These are phyloP conservation scores for Cutaneotrichosporon spelunceum DNA, from an alignment of 1,284 basidiomycete genomes.

Conservation along the genomic window DNA sequence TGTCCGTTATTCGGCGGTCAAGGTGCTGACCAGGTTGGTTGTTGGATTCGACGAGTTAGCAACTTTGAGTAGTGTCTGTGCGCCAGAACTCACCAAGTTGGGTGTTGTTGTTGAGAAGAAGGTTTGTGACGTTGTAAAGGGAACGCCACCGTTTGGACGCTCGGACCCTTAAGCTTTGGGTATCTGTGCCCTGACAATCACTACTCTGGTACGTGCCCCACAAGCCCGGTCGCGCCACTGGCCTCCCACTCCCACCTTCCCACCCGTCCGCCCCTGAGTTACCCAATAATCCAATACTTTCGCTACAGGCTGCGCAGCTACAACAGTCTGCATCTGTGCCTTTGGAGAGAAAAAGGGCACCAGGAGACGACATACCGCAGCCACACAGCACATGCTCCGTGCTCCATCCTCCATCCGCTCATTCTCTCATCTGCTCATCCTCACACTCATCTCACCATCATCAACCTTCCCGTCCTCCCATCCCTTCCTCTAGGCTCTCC, in stretches of 20 bases:
- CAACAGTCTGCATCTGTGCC: too few species aligned
- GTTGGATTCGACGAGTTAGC: neutral
- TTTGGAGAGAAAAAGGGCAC: neutral
- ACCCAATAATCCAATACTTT: too few species aligned
- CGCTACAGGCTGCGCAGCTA: too few species aligned
- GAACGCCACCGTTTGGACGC: neutral
- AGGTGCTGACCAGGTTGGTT: neutral
- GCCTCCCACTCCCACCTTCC: neutral
- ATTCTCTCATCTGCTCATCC: neutral
- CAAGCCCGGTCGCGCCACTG: too few species aligned
- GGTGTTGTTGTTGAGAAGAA: neutral
- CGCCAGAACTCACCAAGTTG: neutral
- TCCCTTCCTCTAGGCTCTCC: neutral
- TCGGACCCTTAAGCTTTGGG: neutral
- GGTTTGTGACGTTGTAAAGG: neutral
- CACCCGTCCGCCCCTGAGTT: neutral
- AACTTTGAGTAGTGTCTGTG: constrained; percentile 1
- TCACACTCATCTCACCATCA: neutral
- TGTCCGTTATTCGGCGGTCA: neutral
- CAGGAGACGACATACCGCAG: neutral
- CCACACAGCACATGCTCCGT: neutral
- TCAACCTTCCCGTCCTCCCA: too few species aligned
- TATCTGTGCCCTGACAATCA: neutral
- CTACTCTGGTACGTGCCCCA: neutral
- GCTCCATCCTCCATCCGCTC: neutral